A percentile compares a stretch with the other conserved stretches of the same genome.
These are phyloP conservation scores for Ilex aquifolium DNA, from an alignment of 257 asterid species.

Conservation along the genomic window DNA sequence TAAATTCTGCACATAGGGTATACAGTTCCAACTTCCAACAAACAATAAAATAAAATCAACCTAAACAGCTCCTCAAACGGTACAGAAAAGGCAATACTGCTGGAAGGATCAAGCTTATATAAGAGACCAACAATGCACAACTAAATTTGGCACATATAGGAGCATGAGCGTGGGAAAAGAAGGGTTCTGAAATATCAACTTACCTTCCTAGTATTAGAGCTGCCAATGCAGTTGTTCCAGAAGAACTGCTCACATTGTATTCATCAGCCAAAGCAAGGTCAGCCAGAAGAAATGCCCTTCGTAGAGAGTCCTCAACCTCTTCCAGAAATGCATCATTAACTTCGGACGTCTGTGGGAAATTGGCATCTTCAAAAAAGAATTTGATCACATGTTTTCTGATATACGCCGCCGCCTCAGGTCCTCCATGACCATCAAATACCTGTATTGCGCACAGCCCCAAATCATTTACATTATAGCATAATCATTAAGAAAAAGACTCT, in stretches of 20 bases:
- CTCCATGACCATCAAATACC: conserved; percentile 93
- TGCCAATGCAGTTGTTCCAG: conserved; percentile 69
- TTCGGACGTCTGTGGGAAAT: conserved; percentile 44
- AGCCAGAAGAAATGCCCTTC: conserved; percentile 55
- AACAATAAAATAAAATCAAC: too few relatives aligned
- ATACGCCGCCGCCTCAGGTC: conserved; percentile 85
- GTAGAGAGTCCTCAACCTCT: conserved; percentile 40
- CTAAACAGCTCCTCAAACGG: too few relatives aligned
- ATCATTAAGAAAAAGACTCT: not conserved
- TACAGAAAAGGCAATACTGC: too few relatives aligned
- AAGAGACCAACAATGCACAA: too few relatives aligned
- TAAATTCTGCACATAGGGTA: too few relatives aligned
- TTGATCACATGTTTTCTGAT: conserved; percentile 47
- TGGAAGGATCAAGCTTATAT: too few relatives aligned
- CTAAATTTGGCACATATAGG: too few relatives aligned
- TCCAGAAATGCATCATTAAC: conserved; percentile 32
- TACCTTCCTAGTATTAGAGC: conserved; percentile 68
- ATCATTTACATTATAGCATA: conserved; percentile 6
- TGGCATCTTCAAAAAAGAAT: conserved; percentile 52
- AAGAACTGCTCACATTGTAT: conserved; percentile 44
- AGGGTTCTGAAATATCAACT: too few relatives aligned
- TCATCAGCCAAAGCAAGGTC: conserved; percentile 68
- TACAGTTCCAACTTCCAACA: too few relatives aligned
- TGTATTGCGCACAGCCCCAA: conserved; percentile 8
- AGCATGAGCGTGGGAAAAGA: too few relatives aligned